Evolutionary conservation across 768 basidiomycete genomes (phyloP).

Genomic region (Naganishia randhawae): DNA sequence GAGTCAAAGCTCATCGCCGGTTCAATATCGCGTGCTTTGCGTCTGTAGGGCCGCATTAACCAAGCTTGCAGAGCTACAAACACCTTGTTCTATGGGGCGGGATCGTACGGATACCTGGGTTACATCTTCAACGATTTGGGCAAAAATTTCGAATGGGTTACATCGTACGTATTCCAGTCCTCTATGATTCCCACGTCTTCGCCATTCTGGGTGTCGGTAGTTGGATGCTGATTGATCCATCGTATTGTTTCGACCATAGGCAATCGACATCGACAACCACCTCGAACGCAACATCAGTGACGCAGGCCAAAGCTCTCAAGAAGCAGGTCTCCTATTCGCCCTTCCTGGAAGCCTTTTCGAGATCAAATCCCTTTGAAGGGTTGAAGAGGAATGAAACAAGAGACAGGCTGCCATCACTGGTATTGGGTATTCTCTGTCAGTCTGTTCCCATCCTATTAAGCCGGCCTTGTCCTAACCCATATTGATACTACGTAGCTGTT

Average conservation of each 20-base stretch:
- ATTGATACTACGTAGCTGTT: slow-evolving; percentile 57
- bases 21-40: not conserved
- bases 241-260: not conserved
- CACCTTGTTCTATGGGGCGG: slow-evolving; percentile 86
- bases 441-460: slow-evolving; percentile 3
- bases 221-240: too few relatives aligned
- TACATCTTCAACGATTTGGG: slow-evolving; percentile 94
- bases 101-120: slow-evolving; percentile 81
- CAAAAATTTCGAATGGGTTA: slow-evolving; percentile 70
- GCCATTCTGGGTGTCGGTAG: too few relatives aligned
- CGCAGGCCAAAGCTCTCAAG: slow-evolving; percentile 45
- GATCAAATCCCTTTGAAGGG: slow-evolving; percentile 62
- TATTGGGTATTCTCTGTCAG: slow-evolving; percentile 70
- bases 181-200: too few relatives aligned
- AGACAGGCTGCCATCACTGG: slow-evolving; percentile 70
- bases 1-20: not conserved
- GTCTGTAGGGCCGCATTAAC: slow-evolving; percentile 67
- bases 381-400: slow-evolving; percentile 74
- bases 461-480: not conserved
- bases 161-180: slow-evolving; percentile 60
- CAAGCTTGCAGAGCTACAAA: slow-evolving; percentile 67
- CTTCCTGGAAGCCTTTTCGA: slow-evolving; percentile 49
- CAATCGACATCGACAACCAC: not conserved
- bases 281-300: not conserved
- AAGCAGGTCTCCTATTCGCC: slow-evolving; percentile 63